Percentiles rank a stretch among this genome's conserved stretches.
Evolutionary conservation across 192 early-diverging fungal genomes (phyloP).

Genomic region (Ambispora gerdemannii): DNA sequence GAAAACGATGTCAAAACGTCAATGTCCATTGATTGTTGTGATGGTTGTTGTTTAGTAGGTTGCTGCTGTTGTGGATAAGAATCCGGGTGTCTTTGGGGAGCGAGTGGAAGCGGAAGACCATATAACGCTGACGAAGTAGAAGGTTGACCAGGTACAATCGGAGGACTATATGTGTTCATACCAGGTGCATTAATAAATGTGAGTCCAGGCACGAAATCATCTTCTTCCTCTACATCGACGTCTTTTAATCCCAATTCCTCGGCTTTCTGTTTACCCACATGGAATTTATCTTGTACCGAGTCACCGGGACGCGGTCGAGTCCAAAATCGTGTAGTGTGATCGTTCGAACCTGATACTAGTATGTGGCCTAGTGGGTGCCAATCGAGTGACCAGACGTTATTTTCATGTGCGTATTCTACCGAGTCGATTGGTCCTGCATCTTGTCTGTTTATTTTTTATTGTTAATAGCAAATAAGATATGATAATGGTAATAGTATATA

Average conservation of each 20-base stretch:
- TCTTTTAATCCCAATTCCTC: constrained; percentile 47
- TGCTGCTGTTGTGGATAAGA: neutral
- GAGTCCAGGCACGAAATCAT: constrained; percentile 7
- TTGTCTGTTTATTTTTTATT: constrained; percentile 3
- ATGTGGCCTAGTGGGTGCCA: constrained; percentile 98
- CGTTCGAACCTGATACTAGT: constrained; percentile 90
- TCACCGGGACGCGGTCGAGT: constrained; percentile 87
- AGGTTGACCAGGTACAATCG: neutral
- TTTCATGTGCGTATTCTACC: constrained; percentile 80
- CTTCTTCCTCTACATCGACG: constrained; percentile 10
- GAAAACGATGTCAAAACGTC: neutral
- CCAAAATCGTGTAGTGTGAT: constrained; percentile 96
- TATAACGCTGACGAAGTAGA: too few species aligned
- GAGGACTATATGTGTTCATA: neutral
- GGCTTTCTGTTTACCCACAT: constrained; percentile 47
- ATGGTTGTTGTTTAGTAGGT: neutral
- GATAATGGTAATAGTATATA: constrained; percentile 28
- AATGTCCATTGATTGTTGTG: neutral
- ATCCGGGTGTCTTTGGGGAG: neutral
- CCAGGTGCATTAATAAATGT: neutral
- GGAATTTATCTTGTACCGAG: constrained; percentile 52
- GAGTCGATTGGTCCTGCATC: constrained; percentile 27
- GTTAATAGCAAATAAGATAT: neutral
- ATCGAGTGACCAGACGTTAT: constrained; percentile 90
- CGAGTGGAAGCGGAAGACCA: neutral